Evolutionary conservation across 2,329 filamentous ascomycete species (phyloP), one percentile per base, ranked within the genome.

Genomic region (Calonectria leucothoes): DNA sequence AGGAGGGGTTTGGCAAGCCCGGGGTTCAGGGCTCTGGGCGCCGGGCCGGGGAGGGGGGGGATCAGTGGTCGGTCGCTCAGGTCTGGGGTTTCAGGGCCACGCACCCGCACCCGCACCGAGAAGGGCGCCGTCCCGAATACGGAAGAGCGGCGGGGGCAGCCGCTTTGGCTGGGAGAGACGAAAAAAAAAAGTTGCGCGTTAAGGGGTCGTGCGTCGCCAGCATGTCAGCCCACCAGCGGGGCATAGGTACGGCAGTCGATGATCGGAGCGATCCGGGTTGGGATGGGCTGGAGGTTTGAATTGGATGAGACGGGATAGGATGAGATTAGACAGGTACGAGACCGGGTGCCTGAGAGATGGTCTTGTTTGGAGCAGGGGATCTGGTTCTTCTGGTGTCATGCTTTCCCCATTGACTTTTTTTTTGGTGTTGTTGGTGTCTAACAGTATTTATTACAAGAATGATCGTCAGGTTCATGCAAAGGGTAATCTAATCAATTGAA

Each of bases 221-320:
- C 31, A 76, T 64, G 77, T 80, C 78, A 80, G 77, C 72, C 77
- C 78, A 80, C 74, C 74, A 80, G 78, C 77, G 78, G 78, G 78
- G 74, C 72, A 37, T 27, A 70, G 71, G 68, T 66, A 73, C 71
- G 73, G 64, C 70, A 70, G 69, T 77, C 66, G 70, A 72, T 73
- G 69, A 63, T 79, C 78, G 78, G 78, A 75, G 78, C 70, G 76
- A 76, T 72, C 78, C 78, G 78, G 78, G 66, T 51, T 57, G 64
- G 51, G 65, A 71, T 72, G 71, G 72, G 48, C 52, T 51, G 65
- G 42, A 31, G 23, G 31, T 61, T 67, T 68, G 66, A 57, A 78
- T 75, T 69, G 57, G 68, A 72, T 69, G 63, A 76, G 74, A 72
- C 55, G n/a, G 39, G 42, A 51, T 29, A 65, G 59, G 33, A 68